Evolutionary conservation across 176 grass and related monocot species (phyloP).

Genomic region (Hyparrhenia diplandra): DNA sequence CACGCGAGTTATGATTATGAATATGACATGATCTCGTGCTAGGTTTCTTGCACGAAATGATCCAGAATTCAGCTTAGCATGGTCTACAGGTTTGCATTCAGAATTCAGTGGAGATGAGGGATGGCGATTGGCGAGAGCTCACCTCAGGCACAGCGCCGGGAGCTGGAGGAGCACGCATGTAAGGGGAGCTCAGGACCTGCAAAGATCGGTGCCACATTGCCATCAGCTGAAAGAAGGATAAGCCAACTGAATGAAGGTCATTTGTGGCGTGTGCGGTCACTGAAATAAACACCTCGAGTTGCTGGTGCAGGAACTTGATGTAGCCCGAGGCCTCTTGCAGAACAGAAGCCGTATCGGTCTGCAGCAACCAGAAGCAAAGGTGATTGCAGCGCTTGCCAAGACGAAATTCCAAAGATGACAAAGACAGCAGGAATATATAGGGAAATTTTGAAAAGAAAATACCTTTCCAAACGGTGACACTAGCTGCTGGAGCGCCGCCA

Average conservation of each 20-base stretch:
- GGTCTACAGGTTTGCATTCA: background rate
- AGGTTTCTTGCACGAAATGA: too few relatives aligned
- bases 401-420: background rate
- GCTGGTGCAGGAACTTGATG: slow-evolving; percentile 94
- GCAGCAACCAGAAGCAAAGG: background rate
- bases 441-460: background rate
- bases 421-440: background rate
- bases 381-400: background rate
- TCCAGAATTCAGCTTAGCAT: background rate
- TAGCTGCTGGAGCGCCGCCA: slow-evolving; percentile 76
- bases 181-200: slow-evolving; percentile 86
- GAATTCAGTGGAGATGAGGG: background rate
- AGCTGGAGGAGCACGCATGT: slow-evolving; percentile 45
- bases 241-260: background rate
- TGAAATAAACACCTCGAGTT: slow-evolving; percentile 59
- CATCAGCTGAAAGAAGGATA: background rate
- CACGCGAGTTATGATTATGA: too few relatives aligned
- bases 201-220: background rate
- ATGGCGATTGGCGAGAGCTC: slow-evolving; percentile 23
- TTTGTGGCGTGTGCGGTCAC: background rate
- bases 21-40: too few relatives aligned
- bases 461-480: slow-evolving; percentile 97
- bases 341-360: slow-evolving; percentile 96
- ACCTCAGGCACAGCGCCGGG: slow-evolving; percentile 48
- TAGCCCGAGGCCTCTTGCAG: slow-evolving; percentile 85